phyloP scores from a whole-genome alignment of 495 filamentous ascomycete species.

The Talaromyces adpressus region DNA sequence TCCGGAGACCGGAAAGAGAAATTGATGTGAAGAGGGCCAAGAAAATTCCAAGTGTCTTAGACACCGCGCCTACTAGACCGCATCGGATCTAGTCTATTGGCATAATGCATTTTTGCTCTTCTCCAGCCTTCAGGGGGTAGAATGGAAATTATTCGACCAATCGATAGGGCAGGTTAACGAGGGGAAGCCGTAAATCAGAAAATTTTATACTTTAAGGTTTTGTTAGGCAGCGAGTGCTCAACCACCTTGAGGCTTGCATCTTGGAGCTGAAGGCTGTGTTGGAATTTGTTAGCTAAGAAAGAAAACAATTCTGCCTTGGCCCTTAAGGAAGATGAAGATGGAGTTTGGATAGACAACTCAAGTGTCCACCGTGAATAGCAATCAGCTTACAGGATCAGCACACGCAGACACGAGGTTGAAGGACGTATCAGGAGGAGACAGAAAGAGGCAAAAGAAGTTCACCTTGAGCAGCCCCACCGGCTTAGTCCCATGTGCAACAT shows the following conservation, averaged over 20 bases:
- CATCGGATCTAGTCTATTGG: background rate
- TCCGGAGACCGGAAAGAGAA: background rate
- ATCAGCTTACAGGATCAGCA: background rate
- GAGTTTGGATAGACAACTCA: background rate
- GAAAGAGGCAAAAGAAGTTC: background rate
- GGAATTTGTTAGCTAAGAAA: background rate
- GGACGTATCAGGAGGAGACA: background rate
- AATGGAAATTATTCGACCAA: background rate
- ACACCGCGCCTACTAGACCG: background rate
- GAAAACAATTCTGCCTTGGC: background rate
- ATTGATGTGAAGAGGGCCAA: too few species aligned
- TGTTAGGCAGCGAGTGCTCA: background rate
- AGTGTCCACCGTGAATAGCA: background rate
- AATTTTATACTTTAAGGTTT: background rate
- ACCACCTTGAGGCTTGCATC: background rate
- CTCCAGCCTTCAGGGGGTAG: background rate
- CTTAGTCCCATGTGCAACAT: background rate
- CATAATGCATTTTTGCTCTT: background rate
- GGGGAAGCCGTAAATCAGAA: background rate
- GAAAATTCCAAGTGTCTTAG: background rate
- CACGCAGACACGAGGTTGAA: background rate
- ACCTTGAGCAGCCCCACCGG: background rate
- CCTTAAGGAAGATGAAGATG: too few species aligned
- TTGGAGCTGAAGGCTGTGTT: background rate
- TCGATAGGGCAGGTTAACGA: background rate